Evolutionary conservation across 352 stramenopile genomes (phyloP), one percentile per base, ranked within the genome.

Genomic region (Globisporangium nagaii): DNA sequence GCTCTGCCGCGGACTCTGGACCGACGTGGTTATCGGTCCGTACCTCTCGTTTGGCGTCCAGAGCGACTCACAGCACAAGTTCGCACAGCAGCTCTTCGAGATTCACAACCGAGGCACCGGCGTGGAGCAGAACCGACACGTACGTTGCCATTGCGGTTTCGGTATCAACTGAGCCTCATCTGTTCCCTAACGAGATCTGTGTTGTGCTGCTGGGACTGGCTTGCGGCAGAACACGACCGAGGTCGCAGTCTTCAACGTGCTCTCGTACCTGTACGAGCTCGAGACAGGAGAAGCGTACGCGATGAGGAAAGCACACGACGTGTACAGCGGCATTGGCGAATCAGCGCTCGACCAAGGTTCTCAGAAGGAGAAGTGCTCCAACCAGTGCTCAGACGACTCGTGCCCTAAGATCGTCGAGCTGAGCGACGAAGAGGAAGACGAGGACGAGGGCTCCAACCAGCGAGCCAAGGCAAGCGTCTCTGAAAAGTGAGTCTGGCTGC

Each of bases 51-150:
- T 97, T 46, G 93, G 93, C 32, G 79, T 97, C 13, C 65, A 94
- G 28, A 92, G 74, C 61, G 86, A 96, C 20, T 69, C 62, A 22
- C 12, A 58, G 22, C 84, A 87, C 55, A 76, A 82, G 40, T 79
- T 88, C 36, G 89, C 90, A 31, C 68, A 95, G 40, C 84, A 88
- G 28, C 72, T 98, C 32, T 98, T 98, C 58, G 73, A 97, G 48
- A 73, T 98, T 40, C 66, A 96, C 53, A 98, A 98, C 77, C 94
- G 96, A 53, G 88, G 86, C 52, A 95, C 74, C 1, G 91, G 92
- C 10, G 92, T 96, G 9, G 92, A 98, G 68, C 95, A 98, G 70
- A 94, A 98, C 54, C 84, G 89, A 17, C 92, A 98, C 47, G 83
- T 93, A 71, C 42, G 68, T 60, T 24, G 11, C 10, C 7, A 24